Base-by-base conservation (phyloP, 1,139 yeast genomes). In the Eremothecium sinecaudum region DNA sequence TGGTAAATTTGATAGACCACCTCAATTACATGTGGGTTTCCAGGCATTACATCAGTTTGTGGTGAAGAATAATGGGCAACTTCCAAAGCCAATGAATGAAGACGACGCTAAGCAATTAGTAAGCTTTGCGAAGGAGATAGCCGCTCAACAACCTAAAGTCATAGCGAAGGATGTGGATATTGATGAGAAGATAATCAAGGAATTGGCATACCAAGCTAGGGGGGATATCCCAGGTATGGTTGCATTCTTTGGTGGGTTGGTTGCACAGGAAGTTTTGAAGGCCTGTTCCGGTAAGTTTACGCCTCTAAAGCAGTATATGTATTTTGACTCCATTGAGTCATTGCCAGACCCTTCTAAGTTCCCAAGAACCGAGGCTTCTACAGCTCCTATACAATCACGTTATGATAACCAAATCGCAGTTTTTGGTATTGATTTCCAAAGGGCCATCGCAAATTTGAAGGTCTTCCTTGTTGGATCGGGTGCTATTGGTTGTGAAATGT, bases 401-500 rank as follows among this genome's bases (percentile, higher is more conserved):
- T 90, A 92, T 54, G 99, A 90, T 59, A 74, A 75, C 12, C 95
- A 86, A 63, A 80, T 86, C 51, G 96, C 97, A 4, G 95, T 90
- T 2, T 86, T 86, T 50, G 99, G 99, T 43, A 59, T 71, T 38
- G 73, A 73, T 27, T 84, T 73, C 63, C 90, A 83, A 53, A 74
- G 79, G 49, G 66, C 65, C 33, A 62, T 90, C 41, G 73, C 83
- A 29, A 83, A 87, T 58, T 65, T 82, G 45, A 79, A 73, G 53
- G 84, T 87, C 4, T 90, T 90, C 59, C 67, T 90, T 46, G 98
- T 90, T 27, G 99, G 99, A 33, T 75, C 97, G 2, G 99, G 99
- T 56, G 99, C 99, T 24, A 90, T 90, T 67, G 99, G 99, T 31
- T 90, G 99, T 64, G 99, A 90, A 64, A 90, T 92, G 92, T 69